A percentile compares a stretch with the other conserved stretches of the same genome.
Conservation (phyloP, 371 early-diverging fungal species). For the Coemansia sp. region DNA sequence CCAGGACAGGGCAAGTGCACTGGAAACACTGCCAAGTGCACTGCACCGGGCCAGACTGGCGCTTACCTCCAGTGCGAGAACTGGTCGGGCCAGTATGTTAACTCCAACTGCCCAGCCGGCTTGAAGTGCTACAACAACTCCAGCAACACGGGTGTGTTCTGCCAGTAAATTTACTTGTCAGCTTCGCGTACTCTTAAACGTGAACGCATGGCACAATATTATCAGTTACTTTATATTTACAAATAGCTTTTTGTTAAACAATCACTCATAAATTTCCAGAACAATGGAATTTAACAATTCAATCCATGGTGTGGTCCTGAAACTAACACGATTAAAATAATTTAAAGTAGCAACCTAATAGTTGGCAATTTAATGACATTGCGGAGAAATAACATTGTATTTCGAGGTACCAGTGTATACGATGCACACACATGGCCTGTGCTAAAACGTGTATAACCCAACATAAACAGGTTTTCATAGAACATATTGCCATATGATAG, state of each 20-base stretch:
- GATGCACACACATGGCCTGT: neutral
- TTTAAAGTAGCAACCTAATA: too few relatives aligned
- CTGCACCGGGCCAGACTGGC: constrained; percentile 31
- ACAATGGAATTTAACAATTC: too few relatives aligned
- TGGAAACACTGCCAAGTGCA: constrained; percentile 49
- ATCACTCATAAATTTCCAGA: neutral
- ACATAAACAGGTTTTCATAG: neutral
- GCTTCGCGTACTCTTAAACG: neutral
- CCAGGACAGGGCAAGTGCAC: constrained; percentile 38
- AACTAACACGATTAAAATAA: too few relatives aligned
- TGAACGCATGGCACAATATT: neutral
- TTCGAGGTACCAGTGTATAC: neutral
- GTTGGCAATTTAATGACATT: too few relatives aligned
- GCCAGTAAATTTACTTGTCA: constrained; percentile 16
- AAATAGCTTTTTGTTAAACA: neutral
- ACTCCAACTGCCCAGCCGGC: constrained; percentile 33
- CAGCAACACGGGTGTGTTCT: constrained; percentile 32
- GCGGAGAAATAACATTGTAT: too few relatives aligned
- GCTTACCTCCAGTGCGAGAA: constrained; percentile 45
- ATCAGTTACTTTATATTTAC: neutral
- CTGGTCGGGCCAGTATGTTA: constrained; percentile 48
- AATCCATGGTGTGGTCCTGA: too few relatives aligned
- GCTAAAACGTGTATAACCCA: neutral
- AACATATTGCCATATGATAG: neutral
- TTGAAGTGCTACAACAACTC: constrained; percentile 51